Percentiles rank a stretch among this genome's conserved stretches.
These are phyloP conservation scores for Aquilaria sinensis DNA, from an alignment of 345 rosid species.

Conservation along the genomic window DNA sequence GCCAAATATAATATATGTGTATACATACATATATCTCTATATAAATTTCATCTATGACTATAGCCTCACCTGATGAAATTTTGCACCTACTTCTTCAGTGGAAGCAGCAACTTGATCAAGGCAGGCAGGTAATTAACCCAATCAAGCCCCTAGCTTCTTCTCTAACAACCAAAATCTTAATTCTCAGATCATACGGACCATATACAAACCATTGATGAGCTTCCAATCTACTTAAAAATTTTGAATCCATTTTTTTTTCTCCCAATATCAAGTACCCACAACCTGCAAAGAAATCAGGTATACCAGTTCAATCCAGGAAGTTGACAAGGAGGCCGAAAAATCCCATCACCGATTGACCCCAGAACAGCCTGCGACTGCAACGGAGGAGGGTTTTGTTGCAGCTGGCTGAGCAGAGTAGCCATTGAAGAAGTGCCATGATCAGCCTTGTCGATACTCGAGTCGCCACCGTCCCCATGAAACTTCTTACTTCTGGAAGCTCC, in stretches of 20 bases:
- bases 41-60: slow-evolving; percentile 11
- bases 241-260: not conserved
- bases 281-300: slow-evolving; percentile 30
- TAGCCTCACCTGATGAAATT: slow-evolving; percentile 21
- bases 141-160: slow-evolving; percentile 5
- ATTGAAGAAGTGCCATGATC: slow-evolving; percentile 34
- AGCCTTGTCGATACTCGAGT: slow-evolving; percentile 20
- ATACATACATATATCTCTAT: not conserved
- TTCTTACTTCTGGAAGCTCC: slow-evolving; percentile 47
- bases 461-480: slow-evolving; percentile 31
- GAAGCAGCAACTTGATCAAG: slow-evolving; percentile 13
- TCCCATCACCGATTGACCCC: slow-evolving; percentile 51
- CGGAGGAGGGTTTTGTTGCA: slow-evolving; percentile 39
- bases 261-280: slow-evolving; percentile 1
- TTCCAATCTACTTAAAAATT: slow-evolving; percentile 9
- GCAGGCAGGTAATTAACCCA: slow-evolving; percentile 8
- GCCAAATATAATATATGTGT: not conserved
- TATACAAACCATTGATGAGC: slow-evolving; percentile 5
- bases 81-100: slow-evolving; percentile 14
- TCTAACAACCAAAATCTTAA: slow-evolving; percentile 32
- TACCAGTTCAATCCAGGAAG: slow-evolving; percentile 74
- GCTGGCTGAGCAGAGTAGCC: slow-evolving; percentile 40
- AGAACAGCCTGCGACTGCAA: slow-evolving; percentile 40
- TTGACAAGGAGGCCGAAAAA: slow-evolving; percentile 53
- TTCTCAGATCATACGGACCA: slow-evolving; percentile 10